A percentile compares a stretch with the other conserved stretches of the same genome.
These are phyloP conservation scores for Gynochthodes officinalis DNA, from an alignment of 257 asterid species.

Conservation along the genomic window DNA sequence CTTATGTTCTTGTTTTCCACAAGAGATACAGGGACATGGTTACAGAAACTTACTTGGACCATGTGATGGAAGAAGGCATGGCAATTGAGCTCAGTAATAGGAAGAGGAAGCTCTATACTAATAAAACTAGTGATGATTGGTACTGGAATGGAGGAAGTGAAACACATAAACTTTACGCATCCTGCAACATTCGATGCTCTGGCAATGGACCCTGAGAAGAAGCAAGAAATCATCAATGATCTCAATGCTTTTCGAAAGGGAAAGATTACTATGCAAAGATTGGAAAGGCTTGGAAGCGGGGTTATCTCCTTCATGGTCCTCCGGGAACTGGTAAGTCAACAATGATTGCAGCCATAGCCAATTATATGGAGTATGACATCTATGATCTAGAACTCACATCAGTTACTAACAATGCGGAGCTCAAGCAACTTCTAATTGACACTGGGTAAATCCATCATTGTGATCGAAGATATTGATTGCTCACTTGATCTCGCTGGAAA, in stretches of 20 bases:
- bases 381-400: constrained; percentile 26
- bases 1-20: constrained; percentile 9
- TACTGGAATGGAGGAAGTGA: constrained; percentile 10
- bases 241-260: constrained; percentile 15
- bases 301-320: constrained; percentile 26
- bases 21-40: constrained; percentile 15
- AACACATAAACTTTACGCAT: constrained; percentile 16
- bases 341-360: constrained; percentile 34
- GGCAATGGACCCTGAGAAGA: constrained; percentile 22
- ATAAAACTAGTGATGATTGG: neutral
- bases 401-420: constrained; percentile 12
- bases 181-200: constrained; percentile 22
- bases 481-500: constrained; percentile 26
- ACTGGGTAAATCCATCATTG: constrained; percentile 23
- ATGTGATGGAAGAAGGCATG: constrained; percentile 22
- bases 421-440: constrained; percentile 16
- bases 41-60: constrained; percentile 12
- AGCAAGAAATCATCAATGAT: constrained; percentile 28
- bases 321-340: constrained; percentile 34
- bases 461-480: constrained; percentile 35
- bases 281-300: constrained; percentile 28
- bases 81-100: constrained; percentile 7
- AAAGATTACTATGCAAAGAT: constrained; percentile 26
- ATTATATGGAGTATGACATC: constrained; percentile 22
- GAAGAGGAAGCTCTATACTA: constrained; percentile 18